Conservation (phyloP, 2,329 filamentous ascomycete genomes). For the Gyromitra esculenta region DNA sequence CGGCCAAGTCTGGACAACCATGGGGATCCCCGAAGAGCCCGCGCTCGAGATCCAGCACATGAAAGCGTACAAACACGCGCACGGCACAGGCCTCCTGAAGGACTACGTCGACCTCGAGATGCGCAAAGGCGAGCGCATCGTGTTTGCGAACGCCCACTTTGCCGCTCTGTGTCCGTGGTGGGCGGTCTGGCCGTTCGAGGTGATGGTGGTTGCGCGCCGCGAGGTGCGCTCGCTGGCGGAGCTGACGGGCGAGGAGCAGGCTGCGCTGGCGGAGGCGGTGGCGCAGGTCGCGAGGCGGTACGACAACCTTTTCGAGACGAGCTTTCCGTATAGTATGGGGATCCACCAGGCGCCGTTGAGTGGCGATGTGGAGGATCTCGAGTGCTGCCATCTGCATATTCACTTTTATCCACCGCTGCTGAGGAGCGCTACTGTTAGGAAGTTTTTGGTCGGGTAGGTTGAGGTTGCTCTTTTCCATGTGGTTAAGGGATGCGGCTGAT, state of each 20-base stretch:
- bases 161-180: constrained; percentile 95
- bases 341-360: constrained; percentile 93
- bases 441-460: constrained; percentile 84
- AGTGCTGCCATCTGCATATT: constrained; percentile 90
- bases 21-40: constrained; percentile 88
- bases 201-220: constrained; percentile 84
- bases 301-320: constrained; percentile 96
- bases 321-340: constrained; percentile 96
- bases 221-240: constrained; percentile 89
- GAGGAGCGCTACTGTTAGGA: constrained; percentile 89
- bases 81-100: constrained; percentile 80
- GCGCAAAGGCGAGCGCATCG: constrained; percentile 81
- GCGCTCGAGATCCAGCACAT: constrained; percentile 80
- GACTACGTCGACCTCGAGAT: constrained; percentile 89
- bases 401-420: constrained; percentile 97
- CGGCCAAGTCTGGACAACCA: constrained; percentile 96
- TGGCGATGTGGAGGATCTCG: constrained; percentile 81
- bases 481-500: constrained; percentile 45
- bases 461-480: not conserved
- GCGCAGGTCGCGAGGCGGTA: constrained; percentile 90
- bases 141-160: constrained; percentile 87
- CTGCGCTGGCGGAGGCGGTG: constrained; percentile 81
- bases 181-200: constrained; percentile 97
- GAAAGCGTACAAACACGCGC: constrained; percentile 77
- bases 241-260: constrained; percentile 74